These are phyloP conservation scores for Apocynum venetum DNA, from an alignment of 257 asterid genomes.

Conservation along the genomic window DNA sequence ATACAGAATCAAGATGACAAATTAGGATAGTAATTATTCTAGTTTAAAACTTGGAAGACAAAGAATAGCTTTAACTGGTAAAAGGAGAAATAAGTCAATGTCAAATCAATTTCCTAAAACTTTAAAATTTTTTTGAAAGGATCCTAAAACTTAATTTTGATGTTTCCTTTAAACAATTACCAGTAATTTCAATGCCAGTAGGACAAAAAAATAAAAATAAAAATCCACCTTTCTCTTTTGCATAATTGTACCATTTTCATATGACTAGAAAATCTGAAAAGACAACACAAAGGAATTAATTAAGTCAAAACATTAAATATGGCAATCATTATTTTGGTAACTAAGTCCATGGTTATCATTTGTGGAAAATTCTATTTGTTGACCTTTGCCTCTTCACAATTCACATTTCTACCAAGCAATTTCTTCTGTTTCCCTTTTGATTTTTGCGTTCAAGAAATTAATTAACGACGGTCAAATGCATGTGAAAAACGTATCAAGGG, in stretches of 20 bases:
- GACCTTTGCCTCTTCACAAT: neutral
- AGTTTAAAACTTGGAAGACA: too few relatives aligned
- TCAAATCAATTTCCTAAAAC: too few relatives aligned
- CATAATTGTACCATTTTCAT: neutral
- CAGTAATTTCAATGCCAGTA: too few relatives aligned
- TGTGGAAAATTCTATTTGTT: neutral
- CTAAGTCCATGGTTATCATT: neutral
- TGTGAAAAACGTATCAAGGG: neutral
- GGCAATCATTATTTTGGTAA: constrained; percentile 1
- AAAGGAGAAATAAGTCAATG: too few relatives aligned
- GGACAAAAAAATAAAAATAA: too few relatives aligned
- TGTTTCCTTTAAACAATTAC: too few relatives aligned
- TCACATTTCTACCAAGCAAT: neutral
- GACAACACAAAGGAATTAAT: neutral
- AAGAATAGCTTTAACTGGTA: too few relatives aligned
- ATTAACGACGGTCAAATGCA: neutral
- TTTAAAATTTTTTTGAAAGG: too few relatives aligned
- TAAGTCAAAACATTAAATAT: constrained; percentile 7
- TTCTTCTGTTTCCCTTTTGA: neutral
- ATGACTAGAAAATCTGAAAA: neutral
- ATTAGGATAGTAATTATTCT: too few relatives aligned
- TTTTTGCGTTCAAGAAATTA: neutral
- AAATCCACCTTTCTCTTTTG: neutral
- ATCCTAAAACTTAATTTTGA: too few relatives aligned
- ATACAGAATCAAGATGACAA: too few relatives aligned